Evolutionary conservation across 2,329 filamentous ascomycete species (phyloP).

Genomic region (Paraconiothyrium brasiliense): DNA sequence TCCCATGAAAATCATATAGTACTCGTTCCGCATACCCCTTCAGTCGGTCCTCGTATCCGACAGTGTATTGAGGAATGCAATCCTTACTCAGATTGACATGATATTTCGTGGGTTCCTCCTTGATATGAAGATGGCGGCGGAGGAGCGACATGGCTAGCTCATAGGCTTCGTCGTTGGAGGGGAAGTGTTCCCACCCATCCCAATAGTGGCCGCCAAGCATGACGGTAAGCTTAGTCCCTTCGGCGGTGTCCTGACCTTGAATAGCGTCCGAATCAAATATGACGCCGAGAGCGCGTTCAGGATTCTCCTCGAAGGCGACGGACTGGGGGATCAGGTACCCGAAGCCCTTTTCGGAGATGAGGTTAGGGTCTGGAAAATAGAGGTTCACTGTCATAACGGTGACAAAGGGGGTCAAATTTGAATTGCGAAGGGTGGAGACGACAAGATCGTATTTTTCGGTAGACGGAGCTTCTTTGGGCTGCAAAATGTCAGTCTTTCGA

Average conservation of each 20-base stretch:
- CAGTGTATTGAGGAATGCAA: constrained; percentile 89
- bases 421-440: constrained; percentile 45
- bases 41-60: constrained; percentile 77
- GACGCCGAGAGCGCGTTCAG: constrained; percentile 85
- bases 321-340: constrained; percentile 90
- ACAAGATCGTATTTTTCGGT: constrained; percentile 40
- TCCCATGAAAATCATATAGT: constrained; percentile 67
- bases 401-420: constrained; percentile 69
- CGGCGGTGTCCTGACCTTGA: constrained; percentile 63
- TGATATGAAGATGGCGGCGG: constrained; percentile 77
- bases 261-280: constrained; percentile 84
- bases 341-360: constrained; percentile 77
- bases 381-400: constrained; percentile 94
- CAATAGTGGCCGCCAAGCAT: constrained; percentile 96
- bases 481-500: constrained; percentile 21
- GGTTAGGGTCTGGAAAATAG: constrained; percentile 73
- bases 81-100: constrained; percentile 70
- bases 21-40: constrained; percentile 62
- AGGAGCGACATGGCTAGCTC: constrained; percentile 76
- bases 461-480: constrained; percentile 26
- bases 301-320: constrained; percentile 75
- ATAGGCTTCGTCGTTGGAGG: constrained; percentile 72
- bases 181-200: constrained; percentile 71
- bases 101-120: constrained; percentile 67
- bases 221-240: constrained; percentile 87